These are phyloP conservation scores for Pseudonectria buxi DNA, from an alignment of 2,329 filamentous ascomycete genomes.

Conservation along the genomic window DNA sequence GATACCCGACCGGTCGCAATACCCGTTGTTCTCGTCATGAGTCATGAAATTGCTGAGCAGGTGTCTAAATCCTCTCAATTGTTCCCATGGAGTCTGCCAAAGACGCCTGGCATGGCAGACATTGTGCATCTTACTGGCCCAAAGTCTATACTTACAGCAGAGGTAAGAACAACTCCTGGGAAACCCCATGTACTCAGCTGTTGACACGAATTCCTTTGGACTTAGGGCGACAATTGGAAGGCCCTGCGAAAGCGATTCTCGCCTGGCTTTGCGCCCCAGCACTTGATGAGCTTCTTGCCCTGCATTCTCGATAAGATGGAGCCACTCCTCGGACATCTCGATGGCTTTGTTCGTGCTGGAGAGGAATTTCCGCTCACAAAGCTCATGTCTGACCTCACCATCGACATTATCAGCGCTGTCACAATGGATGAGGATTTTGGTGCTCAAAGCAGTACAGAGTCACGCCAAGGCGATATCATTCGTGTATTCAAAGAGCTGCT, in stretches of 20 bases:
- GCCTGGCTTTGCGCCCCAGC: slow-evolving; percentile 31
- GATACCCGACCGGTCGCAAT: slow-evolving; percentile 29
- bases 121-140: slow-evolving; percentile 2
- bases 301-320: slow-evolving; percentile 28
- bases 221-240: slow-evolving; percentile 10
- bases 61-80: slow-evolving; percentile 25
- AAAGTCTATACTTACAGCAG: neutral
- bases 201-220: too few species aligned
- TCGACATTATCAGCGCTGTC: slow-evolving; percentile 32
- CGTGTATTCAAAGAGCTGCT: too few species aligned
- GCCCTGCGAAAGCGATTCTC: slow-evolving; percentile 27
- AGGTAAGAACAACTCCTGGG: neutral
- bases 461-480: slow-evolving; percentile 5
- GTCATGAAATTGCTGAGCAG: slow-evolving; percentile 31
- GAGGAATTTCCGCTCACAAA: slow-evolving; percentile 23
- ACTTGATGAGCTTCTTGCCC: slow-evolving; percentile 29
- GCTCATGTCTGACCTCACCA: slow-evolving; percentile 27
- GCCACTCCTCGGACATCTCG: slow-evolving; percentile 11
- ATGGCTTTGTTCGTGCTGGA: slow-evolving; percentile 18
- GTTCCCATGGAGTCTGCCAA: slow-evolving; percentile 26
- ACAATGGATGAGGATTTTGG: slow-evolving; percentile 28
- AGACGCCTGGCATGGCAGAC: slow-evolving; percentile 12
- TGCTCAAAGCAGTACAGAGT: slow-evolving; percentile 18
- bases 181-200: too few species aligned
- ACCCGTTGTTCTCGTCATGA: slow-evolving; percentile 27